Conservation (phyloP, 495 filamentous ascomycete genomes). For the Hypomontagnella monticulosa region DNA sequence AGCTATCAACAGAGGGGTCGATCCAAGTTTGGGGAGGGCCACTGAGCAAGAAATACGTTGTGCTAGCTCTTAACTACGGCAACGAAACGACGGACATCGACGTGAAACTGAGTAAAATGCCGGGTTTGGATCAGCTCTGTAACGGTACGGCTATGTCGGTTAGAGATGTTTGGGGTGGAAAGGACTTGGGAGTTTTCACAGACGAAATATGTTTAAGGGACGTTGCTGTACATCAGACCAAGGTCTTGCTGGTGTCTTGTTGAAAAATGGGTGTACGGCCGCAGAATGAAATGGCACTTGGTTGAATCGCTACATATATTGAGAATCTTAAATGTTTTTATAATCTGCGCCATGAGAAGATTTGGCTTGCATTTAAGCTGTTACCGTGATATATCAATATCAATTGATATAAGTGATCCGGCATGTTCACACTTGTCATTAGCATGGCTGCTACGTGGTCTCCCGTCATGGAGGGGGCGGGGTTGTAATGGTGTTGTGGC, state of each 20-base stretch:
- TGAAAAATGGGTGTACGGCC: not conserved
- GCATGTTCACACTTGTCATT: too few relatives aligned
- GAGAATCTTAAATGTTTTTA: too few relatives aligned
- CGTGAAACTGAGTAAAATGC: slow-evolving; percentile 5
- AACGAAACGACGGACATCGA: slow-evolving; percentile 6
- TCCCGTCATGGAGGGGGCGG: too few relatives aligned
- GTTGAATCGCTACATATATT: too few relatives aligned
- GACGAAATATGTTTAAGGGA: slow-evolving; percentile 5
- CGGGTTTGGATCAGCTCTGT: slow-evolving; percentile 12
- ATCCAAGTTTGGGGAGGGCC: slow-evolving; percentile 38
- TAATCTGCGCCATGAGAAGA: too few relatives aligned
- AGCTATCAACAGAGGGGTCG: slow-evolving; percentile 27
- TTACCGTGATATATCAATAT: too few relatives aligned
- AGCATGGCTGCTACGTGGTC: too few relatives aligned
- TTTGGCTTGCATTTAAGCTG: too few relatives aligned
- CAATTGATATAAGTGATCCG: too few relatives aligned
- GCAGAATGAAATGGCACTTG: too few relatives aligned
- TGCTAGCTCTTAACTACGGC: slow-evolving; percentile 22
- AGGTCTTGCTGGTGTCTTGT: slow-evolving; percentile 17
- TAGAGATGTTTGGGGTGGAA: slow-evolving; percentile 8
- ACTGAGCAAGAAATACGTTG: slow-evolving; percentile 22
- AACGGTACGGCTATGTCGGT: slow-evolving; percentile 8
- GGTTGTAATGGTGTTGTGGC: too few relatives aligned
- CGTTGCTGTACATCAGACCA: slow-evolving; percentile 22
- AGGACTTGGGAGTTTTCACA: not conserved